Conservation (phyloP, 176 grass and related monocot species). For the Avena insularis region DNA sequence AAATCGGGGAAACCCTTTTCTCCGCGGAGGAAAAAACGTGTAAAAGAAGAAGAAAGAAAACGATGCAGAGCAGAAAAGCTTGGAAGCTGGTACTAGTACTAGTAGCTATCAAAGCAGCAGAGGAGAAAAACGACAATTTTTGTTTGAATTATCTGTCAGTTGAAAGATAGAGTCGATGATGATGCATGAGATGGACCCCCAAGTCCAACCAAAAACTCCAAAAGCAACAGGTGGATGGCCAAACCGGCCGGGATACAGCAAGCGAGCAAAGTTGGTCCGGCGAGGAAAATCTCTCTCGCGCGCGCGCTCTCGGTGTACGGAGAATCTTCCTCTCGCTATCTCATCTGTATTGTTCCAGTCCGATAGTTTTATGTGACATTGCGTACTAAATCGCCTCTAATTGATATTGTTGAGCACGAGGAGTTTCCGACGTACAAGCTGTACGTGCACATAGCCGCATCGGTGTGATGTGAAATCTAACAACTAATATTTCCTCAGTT, state of each 20-base stretch:
- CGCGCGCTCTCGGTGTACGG: neutral
- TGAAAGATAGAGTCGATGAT: neutral
- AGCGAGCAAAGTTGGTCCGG: neutral
- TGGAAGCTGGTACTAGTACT: neutral
- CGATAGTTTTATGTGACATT: neutral
- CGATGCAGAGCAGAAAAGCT: neutral
- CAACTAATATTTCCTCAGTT: too few relatives aligned
- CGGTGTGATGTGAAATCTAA: too few relatives aligned
- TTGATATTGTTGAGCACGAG: too few relatives aligned
- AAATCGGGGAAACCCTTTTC: neutral
- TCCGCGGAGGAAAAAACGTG: neutral
- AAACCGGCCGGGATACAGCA: neutral
- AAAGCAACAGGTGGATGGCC: conserved; percentile 6
- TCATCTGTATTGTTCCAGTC: neutral
- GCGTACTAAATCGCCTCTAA: too few relatives aligned
- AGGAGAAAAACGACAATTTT: neutral
- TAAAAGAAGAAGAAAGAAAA: neutral
- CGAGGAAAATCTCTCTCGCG: neutral
- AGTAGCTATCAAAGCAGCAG: neutral
- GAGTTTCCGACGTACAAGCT: too few relatives aligned
- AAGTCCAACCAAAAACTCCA: neutral
- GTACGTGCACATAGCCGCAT: too few relatives aligned
- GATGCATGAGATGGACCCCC: neutral
- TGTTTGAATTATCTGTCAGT: neutral
- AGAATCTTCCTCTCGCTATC: neutral